Conservation (phyloP, 257 asterid genomes). For the Fraxinus quadrangulata region DNA sequence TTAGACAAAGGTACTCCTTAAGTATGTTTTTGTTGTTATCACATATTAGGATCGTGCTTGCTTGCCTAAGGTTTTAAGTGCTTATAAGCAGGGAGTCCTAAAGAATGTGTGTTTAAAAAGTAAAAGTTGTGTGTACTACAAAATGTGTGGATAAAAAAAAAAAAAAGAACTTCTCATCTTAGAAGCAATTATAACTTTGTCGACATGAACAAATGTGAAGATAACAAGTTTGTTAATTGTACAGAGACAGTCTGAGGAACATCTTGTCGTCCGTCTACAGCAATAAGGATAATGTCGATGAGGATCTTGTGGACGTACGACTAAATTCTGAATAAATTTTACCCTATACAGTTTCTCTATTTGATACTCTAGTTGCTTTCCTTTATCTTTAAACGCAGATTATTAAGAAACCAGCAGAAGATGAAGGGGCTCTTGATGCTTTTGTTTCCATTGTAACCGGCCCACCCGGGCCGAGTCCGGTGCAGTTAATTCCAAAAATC, state of each 20-base stretch:
- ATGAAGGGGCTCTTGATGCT: conserved; percentile 95
- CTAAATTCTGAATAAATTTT: not conserved
- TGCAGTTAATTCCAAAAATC: conserved; percentile 62
- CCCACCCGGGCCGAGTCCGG: conserved; percentile 92
- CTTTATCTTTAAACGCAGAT: conserved; percentile 45
- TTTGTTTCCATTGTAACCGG: conserved; percentile 93
- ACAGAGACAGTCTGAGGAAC: conserved; percentile 69
- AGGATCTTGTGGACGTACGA: conserved; percentile 81
- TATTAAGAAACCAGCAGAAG: conserved; percentile 70
- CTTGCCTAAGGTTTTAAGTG: no score
- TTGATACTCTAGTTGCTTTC: not conserved
- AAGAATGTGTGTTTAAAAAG: no score
- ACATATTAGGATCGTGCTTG: not conserved
- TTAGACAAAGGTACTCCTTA: conserved; percentile 53
- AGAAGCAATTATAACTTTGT: no score
- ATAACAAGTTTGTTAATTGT: conserved; percentile 13
- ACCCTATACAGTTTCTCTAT: not conserved
- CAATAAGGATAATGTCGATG: conserved; percentile 79
- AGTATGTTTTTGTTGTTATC: conserved; percentile 11
- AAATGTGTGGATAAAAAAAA: no score
- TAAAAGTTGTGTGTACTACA: no score
- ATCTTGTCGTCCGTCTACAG: conserved; percentile 69
- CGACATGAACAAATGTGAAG: not conserved
- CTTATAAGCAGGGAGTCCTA: no score
- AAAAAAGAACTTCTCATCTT: no score